Conservation (phyloP, 208 protist species). For the Blechomonas ayalai region DNA sequence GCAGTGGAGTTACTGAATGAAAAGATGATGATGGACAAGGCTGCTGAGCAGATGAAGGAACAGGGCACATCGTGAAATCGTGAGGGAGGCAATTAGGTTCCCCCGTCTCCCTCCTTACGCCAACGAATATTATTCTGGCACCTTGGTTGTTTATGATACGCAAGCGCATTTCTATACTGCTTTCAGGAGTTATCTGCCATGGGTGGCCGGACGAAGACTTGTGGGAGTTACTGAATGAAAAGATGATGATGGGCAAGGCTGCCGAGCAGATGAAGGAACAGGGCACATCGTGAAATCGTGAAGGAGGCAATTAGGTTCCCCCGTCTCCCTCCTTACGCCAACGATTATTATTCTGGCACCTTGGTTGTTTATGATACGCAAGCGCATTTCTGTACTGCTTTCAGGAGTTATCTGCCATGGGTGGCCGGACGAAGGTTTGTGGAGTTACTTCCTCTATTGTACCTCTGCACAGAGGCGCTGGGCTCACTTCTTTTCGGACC, state of each 20-base stretch:
- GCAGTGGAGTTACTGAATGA: constrained; percentile 80
- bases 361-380: constrained; percentile 3
- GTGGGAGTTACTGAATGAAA: constrained; percentile 77
- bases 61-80: constrained; percentile 25
- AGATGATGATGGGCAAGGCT: constrained; percentile 60
- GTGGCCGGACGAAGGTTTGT: too few species aligned
- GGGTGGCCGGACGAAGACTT: too few species aligned
- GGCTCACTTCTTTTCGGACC: too few species aligned
- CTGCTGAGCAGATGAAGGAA: constrained; percentile 56
- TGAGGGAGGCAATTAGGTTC: neutral
- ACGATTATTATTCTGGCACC: neutral
- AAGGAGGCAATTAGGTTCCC: neutral
- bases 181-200: neutral
- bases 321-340: neutral
- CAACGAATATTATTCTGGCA: neutral
- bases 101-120: too few species aligned
- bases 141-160: constrained; percentile 1
- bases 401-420: too few species aligned
- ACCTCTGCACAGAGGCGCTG: too few species aligned
- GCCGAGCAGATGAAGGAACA: constrained; percentile 65
- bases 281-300: constrained; percentile 14
- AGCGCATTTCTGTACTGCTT: neutral
- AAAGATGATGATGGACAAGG: constrained; percentile 59
- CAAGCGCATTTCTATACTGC: neutral
- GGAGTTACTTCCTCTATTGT: too few species aligned